Percentiles rank a stretch among this genome's conserved stretches.
Conservation (phyloP, 257 asterid genomes). For the Plantago ovata region DNA sequence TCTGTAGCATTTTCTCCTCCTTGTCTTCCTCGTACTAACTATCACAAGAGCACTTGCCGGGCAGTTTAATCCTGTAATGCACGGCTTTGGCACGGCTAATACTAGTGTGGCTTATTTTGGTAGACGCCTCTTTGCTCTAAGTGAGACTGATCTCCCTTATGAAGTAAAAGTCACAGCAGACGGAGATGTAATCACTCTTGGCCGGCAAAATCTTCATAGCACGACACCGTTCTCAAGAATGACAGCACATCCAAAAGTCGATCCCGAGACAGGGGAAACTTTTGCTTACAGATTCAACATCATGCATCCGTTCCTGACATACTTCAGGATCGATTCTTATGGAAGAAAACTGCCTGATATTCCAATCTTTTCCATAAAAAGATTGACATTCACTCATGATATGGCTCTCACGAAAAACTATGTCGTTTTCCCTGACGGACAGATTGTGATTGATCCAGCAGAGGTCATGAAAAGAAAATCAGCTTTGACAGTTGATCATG, state of each 20-base stretch:
- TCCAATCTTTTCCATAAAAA: conserved; percentile 37
- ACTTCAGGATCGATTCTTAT: conserved; percentile 31
- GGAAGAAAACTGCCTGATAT: conserved; percentile 47
- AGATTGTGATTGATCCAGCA: conserved; percentile 32
- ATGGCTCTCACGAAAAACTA: conserved; percentile 51
- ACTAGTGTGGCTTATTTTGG: conserved; percentile 50
- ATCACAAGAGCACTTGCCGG: conserved; percentile 27
- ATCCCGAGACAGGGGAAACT: conserved; percentile 37
- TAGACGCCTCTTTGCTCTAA: conserved; percentile 49
- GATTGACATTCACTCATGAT: conserved; percentile 43
- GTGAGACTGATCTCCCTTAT: conserved; percentile 68
- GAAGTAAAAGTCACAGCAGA: conserved; percentile 26
- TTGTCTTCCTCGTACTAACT: conserved; percentile 34
- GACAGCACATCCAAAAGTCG: conserved; percentile 77
- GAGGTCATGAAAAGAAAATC: conserved; percentile 38
- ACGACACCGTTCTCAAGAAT: conserved; percentile 30
- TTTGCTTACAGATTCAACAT: too few relatives aligned
- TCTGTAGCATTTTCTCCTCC: conserved; percentile 55
- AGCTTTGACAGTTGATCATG: conserved; percentile 29
- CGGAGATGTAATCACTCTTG: conserved; percentile 53
- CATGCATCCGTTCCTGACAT: conserved; percentile 40
- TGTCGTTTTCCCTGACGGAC: conserved; percentile 50
- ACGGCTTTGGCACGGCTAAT: conserved; percentile 61
- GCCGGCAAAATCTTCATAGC: conserved; percentile 48
- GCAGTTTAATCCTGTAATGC: conserved; percentile 27